A percentile compares a stretch with the other conserved stretches of the same genome.
Evolutionary conservation across 2,329 filamentous ascomycete genomes (phyloP).

Genomic region (Colletotrichum navitas): DNA sequence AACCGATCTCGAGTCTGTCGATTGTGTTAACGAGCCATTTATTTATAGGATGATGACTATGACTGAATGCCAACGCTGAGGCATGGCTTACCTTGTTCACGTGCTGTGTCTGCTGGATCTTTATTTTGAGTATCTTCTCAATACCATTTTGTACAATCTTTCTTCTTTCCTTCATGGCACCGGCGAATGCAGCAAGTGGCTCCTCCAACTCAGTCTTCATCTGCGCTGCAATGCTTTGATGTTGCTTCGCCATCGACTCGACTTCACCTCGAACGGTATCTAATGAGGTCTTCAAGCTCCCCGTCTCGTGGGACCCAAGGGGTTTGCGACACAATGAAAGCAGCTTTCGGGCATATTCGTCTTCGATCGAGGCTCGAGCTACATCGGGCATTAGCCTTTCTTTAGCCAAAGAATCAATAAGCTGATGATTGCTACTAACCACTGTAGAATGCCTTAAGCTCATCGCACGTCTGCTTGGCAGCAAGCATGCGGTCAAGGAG

Average conservation of each 20-base stretch:
- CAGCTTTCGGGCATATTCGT: slow-evolving; percentile 94
- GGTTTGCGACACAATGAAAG: slow-evolving; percentile 88
- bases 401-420: not conserved
- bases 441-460: slow-evolving; percentile 90
- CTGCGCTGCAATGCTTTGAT: slow-evolving; percentile 88
- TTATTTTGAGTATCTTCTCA: slow-evolving; percentile 93
- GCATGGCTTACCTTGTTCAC: slow-evolving; percentile 85
- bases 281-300: slow-evolving; percentile 84
- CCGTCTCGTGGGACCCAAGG: slow-evolving; percentile 87
- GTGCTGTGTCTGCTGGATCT: slow-evolving; percentile 88
- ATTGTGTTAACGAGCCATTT: slow-evolving; percentile 29
- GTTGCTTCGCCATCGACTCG: slow-evolving; percentile 93
- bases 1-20: slow-evolving; percentile 87
- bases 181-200: slow-evolving; percentile 89
- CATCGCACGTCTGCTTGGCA: slow-evolving; percentile 94
- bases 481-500: slow-evolving; percentile 94
- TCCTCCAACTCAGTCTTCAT: slow-evolving; percentile 98
- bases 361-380: slow-evolving; percentile 94
- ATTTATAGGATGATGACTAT: not conserved
- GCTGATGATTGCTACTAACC: slow-evolving; percentile 62
- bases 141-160: slow-evolving; percentile 97
- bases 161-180: slow-evolving; percentile 93
- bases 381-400: slow-evolving; percentile 26
- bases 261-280: slow-evolving; percentile 91
- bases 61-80: not conserved